A percentile compares a stretch with the other conserved stretches of the same genome.
These are phyloP conservation scores for Euphorbia corollata DNA, from an alignment of 441 rosid genomes.

Conservation along the genomic window DNA sequence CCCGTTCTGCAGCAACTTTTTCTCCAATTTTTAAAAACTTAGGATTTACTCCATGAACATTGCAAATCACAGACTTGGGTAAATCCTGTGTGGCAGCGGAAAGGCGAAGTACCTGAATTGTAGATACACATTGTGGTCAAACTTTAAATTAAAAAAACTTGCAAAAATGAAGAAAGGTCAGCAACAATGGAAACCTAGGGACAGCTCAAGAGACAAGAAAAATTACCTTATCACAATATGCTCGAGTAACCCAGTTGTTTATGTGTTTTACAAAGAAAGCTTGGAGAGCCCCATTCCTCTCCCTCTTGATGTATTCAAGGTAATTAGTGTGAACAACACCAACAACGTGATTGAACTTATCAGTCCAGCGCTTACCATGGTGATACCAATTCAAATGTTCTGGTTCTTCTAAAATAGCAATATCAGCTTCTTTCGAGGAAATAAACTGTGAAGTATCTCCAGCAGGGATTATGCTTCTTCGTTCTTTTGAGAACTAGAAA, in stretches of 20 bases:
- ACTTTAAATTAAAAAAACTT: too few species aligned
- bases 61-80: slow-evolving; percentile 84
- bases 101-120: slow-evolving; percentile 78
- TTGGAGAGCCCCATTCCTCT: slow-evolving; percentile 83
- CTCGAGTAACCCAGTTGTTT: slow-evolving; percentile 82
- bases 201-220: slow-evolving; percentile 12
- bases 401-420: slow-evolving; percentile 92
- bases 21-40: slow-evolving; percentile 91
- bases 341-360: slow-evolving; percentile 88
- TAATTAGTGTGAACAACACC: slow-evolving; percentile 95
- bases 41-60: slow-evolving; percentile 94
- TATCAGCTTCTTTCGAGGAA: slow-evolving; percentile 80
- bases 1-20: slow-evolving; percentile 63
- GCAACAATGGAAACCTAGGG: slow-evolving; percentile 2
- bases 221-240: slow-evolving; percentile 77
- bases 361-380: slow-evolving; percentile 94
- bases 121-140: neutral
- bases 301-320: slow-evolving; percentile 94
- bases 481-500: slow-evolving; percentile 71
- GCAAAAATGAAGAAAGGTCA: too few species aligned
- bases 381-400: slow-evolving; percentile 96
- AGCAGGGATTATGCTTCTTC: slow-evolving; percentile 87
- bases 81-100: slow-evolving; percentile 93
- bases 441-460: slow-evolving; percentile 93
- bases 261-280: slow-evolving; percentile 90